These are phyloP conservation scores for Pythium pectinolyticum DNA, from an alignment of 352 stramenopile species.

Conservation along the genomic window DNA sequence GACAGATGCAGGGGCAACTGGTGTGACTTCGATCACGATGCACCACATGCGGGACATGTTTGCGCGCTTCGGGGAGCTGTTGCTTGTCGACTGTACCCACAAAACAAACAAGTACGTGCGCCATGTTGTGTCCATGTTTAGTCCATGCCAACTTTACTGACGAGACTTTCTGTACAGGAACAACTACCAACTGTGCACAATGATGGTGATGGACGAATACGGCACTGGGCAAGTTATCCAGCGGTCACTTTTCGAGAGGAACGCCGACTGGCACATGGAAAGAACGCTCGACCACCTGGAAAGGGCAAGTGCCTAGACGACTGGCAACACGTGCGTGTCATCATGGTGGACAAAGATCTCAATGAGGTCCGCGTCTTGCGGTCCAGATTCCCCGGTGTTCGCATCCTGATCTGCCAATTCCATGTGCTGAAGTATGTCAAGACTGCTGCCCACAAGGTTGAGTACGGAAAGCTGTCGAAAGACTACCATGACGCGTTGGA, in stretches of 20 bases:
- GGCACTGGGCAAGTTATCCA: slow-evolving; percentile 5
- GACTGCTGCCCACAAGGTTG: neutral
- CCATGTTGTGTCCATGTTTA: neutral
- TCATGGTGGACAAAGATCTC: slow-evolving; percentile 26
- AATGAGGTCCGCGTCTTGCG: slow-evolving; percentile 15
- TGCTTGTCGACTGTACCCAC: slow-evolving; percentile 1
- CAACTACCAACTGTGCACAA: slow-evolving; percentile 16
- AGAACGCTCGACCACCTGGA: slow-evolving; percentile 1
- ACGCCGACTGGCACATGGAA: slow-evolving; percentile 17
- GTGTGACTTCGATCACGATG: neutral
- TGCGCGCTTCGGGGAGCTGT: neutral
- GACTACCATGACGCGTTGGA: slow-evolving; percentile 21
- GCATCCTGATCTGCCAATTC: slow-evolving; percentile 12
- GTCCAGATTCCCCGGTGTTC: neutral
- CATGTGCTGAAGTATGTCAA: slow-evolving; percentile 15
- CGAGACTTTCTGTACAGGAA: neutral
- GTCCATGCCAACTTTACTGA: neutral
- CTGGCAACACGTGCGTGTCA: slow-evolving; percentile 1
- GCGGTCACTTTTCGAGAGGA: slow-evolving; percentile 16
- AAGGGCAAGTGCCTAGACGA: neutral
- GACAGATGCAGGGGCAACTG: neutral
- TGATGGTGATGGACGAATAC: slow-evolving; percentile 14
- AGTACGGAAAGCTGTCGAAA: slow-evolving; percentile 20
- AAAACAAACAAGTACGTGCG: slow-evolving; percentile 5
- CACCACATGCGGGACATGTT: neutral